Conservation (phyloP, 768 basidiomycete genomes). For the Hirschioporus abietinus region DNA sequence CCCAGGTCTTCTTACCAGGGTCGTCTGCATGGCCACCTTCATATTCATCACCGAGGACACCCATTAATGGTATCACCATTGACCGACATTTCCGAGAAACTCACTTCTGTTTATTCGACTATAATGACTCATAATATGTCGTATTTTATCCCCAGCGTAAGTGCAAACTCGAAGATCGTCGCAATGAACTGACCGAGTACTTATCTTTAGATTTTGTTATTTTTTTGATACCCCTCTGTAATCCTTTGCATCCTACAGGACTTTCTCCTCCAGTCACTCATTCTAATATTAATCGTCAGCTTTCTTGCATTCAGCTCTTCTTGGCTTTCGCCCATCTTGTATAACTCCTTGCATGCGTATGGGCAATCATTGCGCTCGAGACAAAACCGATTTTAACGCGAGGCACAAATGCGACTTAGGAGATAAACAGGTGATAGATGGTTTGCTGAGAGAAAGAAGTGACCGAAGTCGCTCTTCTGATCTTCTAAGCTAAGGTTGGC, state of each 20-base stretch:
- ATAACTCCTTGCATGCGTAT: not conserved
- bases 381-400: not conserved
- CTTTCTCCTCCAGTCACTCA: not conserved
- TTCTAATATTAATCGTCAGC: not conserved
- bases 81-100: constrained; percentile 66
- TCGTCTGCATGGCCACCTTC: constrained; percentile 26
- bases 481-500: not conserved
- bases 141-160: not conserved
- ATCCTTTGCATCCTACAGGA: not conserved
- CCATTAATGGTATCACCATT: constrained; percentile 51
- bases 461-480: not conserved
- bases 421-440: not conserved
- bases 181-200: not conserved
- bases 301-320: not conserved
- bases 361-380: not conserved
- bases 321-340: not conserved
- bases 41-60: constrained; percentile 29
- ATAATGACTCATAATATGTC: not conserved
- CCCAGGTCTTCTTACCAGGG: constrained; percentile 47
- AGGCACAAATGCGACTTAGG: not conserved
- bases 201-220: not conserved
- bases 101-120: constrained; percentile 59
- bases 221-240: not conserved
- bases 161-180: not conserved
- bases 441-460: not conserved